A percentile compares a stretch with the other conserved stretches of the same genome.
These are phyloP conservation scores for Euclidium syriacum DNA, from an alignment of 345 rosid genomes.

Conservation along the genomic window DNA sequence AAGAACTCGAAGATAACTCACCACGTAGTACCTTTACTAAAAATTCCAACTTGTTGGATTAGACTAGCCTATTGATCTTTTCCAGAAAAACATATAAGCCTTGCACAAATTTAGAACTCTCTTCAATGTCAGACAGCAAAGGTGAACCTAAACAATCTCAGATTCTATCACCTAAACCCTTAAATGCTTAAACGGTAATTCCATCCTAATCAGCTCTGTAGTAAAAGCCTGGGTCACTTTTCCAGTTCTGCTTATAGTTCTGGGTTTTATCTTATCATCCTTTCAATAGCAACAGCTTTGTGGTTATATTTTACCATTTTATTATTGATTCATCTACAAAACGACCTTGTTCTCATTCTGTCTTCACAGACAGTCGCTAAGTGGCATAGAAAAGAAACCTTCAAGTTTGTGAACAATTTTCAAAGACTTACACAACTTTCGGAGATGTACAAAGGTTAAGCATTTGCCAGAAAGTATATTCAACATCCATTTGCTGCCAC, in stretches of 20 bases:
- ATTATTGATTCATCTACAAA: background rate
- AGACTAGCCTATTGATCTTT: background rate
- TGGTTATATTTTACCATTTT: background rate
- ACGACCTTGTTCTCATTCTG: background rate
- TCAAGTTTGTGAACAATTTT: background rate
- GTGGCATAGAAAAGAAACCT: background rate
- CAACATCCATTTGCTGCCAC: conserved; percentile 99
- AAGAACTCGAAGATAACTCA: conserved; percentile 19
- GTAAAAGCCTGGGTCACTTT: background rate
- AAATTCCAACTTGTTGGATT: background rate
- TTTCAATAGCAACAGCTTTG: background rate
- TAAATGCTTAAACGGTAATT: background rate
- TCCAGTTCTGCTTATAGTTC: background rate
- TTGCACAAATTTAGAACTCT: background rate
- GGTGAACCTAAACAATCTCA: conserved; percentile 2
- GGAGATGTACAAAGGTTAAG: conserved; percentile 96
- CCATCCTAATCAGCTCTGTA: conserved; percentile 7
- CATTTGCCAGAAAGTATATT: conserved; percentile 99
- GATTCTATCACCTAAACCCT: conserved; percentile 5
- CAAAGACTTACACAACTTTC: conserved; percentile 82
- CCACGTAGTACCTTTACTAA: background rate
- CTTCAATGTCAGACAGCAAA: background rate
- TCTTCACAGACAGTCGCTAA: background rate
- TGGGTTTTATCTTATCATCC: background rate
- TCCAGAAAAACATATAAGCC: background rate